Percentiles rank a stretch among this genome's conserved stretches.
Evolutionary conservation across 768 basidiomycete species (phyloP).

Genomic region (Paxillus rubicundulus): DNA sequence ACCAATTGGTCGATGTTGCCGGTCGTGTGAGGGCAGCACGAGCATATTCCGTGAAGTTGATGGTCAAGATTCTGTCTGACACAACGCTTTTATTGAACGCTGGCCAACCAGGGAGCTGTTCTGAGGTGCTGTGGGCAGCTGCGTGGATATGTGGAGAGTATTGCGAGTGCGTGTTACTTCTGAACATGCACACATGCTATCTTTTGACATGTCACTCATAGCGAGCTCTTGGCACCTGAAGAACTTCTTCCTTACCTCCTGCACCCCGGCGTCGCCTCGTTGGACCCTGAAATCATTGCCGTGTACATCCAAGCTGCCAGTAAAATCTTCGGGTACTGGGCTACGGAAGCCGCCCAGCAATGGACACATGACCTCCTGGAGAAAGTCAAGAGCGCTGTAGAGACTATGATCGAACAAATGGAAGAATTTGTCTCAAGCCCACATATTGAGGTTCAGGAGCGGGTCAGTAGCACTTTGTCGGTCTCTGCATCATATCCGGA

Average conservation of each 20-base stretch:
- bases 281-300: conserved; percentile 64
- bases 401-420: conserved; percentile 58
- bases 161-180: conserved; percentile 59
- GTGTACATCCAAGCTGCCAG: conserved; percentile 79
- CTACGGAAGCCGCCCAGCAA: conserved; percentile 64
- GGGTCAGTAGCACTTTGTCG: conserved; percentile 49
- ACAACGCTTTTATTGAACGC: conserved; percentile 69
- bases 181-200: neutral
- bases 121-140: conserved; percentile 88
- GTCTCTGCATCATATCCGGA: neutral
- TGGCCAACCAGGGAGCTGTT: conserved; percentile 68
- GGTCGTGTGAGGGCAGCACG: conserved; percentile 77
- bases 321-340: conserved; percentile 88
- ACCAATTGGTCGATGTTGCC: conserved; percentile 84
- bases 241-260: conserved; percentile 71
- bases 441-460: conserved; percentile 90
- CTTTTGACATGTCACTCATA: conserved; percentile 29
- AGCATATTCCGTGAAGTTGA: conserved; percentile 77
- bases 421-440: conserved; percentile 55
- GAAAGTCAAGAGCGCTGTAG: conserved; percentile 63
- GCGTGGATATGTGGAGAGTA: conserved; percentile 98
- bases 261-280: conserved; percentile 51
- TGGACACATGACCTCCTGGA: conserved; percentile 76
- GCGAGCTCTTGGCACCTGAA: conserved; percentile 77
- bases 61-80: conserved; percentile 80